Percentiles rank a stretch among this genome's conserved stretches.
These are phyloP conservation scores for Lenwebbia sp. DNA, from an alignment of 345 rosid species.

Conservation along the genomic window DNA sequence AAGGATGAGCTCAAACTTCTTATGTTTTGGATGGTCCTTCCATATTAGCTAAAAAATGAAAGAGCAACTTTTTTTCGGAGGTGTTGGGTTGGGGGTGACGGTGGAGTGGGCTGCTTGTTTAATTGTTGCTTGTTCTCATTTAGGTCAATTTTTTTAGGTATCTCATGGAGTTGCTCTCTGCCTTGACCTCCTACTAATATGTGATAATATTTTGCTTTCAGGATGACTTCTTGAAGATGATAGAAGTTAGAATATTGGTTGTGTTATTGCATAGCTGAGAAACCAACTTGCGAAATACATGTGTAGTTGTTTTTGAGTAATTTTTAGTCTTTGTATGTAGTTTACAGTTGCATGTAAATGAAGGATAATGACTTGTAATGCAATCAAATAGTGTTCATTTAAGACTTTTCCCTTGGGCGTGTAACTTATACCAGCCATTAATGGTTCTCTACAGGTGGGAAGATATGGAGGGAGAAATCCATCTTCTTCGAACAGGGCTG, in stretches of 20 bases:
- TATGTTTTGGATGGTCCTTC: not conserved
- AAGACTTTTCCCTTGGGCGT: not conserved
- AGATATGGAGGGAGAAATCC: slow-evolving; percentile 44
- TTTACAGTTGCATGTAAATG: not conserved
- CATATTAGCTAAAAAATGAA: not conserved
- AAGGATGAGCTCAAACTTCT: not conserved
- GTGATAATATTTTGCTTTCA: not conserved
- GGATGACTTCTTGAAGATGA: not conserved
- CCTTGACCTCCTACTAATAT: not conserved
- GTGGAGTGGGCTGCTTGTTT: not conserved
- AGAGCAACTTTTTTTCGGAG: not conserved
- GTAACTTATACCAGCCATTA: not conserved
- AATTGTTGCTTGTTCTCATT: not conserved
- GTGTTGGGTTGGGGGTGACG: not conserved
- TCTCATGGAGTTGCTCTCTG: not conserved
- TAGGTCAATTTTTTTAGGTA: not conserved
- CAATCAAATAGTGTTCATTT: not conserved
- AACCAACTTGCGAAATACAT: not conserved
- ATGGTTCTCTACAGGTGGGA: slow-evolving; percentile 34
- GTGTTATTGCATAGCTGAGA: not conserved
- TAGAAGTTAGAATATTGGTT: not conserved
- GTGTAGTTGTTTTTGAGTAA: not conserved
- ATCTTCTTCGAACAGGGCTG: slow-evolving; percentile 40
- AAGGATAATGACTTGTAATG: not conserved
- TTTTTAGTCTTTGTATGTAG: not conserved